A percentile compares a stretch with the other conserved stretches of the same genome.
phyloP scores from a whole-genome alignment of 2,329 filamentous ascomycete species.

The Neofusicoccum umdonicola region DNA sequence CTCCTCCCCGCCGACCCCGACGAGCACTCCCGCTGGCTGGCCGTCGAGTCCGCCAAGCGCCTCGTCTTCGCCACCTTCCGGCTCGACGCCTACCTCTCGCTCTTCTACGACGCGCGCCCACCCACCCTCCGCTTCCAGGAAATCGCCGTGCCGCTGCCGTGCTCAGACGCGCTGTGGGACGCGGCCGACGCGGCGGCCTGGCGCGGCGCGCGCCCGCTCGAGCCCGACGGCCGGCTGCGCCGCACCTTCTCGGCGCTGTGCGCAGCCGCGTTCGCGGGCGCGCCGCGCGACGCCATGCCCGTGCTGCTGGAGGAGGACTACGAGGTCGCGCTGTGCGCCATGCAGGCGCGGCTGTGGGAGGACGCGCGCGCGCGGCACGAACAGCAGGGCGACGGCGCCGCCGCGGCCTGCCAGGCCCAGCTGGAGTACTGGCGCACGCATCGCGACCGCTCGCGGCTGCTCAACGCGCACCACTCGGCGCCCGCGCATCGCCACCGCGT shows the following conservation, averaged over 20 bases:
- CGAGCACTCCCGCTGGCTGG: neutral
- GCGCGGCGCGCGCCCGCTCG: neutral
- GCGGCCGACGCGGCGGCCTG: neutral
- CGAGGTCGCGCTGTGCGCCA: neutral
- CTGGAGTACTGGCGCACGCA: neutral
- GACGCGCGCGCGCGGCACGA: neutral
- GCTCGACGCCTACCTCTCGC: neutral
- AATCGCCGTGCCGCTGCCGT: constrained; percentile 52
- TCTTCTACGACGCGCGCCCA: constrained; percentile 18
- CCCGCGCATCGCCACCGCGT: neutral
- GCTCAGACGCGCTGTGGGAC: constrained; percentile 34
- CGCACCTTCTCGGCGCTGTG: neutral
- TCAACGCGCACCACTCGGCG: neutral
- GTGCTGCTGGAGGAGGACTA: neutral
- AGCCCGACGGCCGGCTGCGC: neutral
- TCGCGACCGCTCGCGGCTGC: neutral
- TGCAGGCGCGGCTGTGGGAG: neutral
- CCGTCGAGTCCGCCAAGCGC: neutral
- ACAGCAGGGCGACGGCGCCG: neutral
- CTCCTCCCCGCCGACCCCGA: neutral
- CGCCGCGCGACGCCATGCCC: neutral
- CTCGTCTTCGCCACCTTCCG: neutral
- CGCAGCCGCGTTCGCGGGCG: neutral
- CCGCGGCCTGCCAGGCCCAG: neutral
- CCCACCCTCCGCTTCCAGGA: constrained; percentile 28